phyloP scores from a whole-genome alignment of 257 asterid species.

The Solanum dulcamara region DNA sequence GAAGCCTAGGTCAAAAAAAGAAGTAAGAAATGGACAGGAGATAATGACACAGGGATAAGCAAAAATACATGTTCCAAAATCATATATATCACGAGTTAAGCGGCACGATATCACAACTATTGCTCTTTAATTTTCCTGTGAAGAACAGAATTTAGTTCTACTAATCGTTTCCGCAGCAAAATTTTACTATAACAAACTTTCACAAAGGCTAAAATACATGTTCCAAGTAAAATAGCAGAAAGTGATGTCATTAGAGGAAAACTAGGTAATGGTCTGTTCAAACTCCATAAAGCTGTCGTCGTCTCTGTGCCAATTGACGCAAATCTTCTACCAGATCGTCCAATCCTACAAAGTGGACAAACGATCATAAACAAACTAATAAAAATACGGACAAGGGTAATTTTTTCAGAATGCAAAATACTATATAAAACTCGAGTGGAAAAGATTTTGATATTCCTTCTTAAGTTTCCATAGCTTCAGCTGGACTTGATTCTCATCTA shows the following conservation, averaged over 20 bases:
- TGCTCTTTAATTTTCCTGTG: conserved; percentile 15
- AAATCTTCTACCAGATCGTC: conserved; percentile 53
- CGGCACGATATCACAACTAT: neutral
- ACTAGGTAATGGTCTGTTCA: conserved; percentile 14
- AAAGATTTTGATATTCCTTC: neutral
- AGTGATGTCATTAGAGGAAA: conserved; percentile 22
- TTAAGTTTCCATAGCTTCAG: neutral
- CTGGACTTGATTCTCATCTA: neutral
- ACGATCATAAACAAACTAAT: neutral
- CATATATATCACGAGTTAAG: neutral
- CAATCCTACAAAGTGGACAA: conserved; percentile 35
- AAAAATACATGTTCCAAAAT: neutral
- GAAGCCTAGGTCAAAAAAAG: neutral
- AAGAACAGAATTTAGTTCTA: conserved; percentile 4
- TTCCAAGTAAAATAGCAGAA: conserved; percentile 27
- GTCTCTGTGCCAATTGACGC: conserved; percentile 54
- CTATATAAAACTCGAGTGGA: neutral
- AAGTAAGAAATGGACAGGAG: neutral
- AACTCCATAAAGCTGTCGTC: conserved; percentile 26
- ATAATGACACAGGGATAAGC: neutral
- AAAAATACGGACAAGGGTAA: neutral
- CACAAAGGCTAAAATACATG: conserved; percentile 18
- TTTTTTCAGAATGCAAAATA: neutral
- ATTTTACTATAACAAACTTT: conserved; percentile 21
- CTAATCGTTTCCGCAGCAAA: conserved; percentile 8